These are phyloP conservation scores for Colletotrichum graminicola DNA, from an alignment of 2,329 filamentous ascomycete species.

Conservation along the genomic window DNA sequence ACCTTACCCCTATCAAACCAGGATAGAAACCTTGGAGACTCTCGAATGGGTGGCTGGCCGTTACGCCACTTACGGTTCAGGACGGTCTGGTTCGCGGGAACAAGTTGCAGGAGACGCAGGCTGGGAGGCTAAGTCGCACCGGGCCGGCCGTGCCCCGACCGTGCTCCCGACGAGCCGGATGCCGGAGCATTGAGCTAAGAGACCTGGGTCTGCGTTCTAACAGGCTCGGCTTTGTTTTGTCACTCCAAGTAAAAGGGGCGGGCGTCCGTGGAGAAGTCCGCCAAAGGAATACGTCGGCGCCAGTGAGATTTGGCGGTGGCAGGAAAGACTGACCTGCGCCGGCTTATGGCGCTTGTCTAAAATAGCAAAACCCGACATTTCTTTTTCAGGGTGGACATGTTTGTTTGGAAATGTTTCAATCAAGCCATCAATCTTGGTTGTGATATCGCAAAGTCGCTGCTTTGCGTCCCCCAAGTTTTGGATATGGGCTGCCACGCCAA, in stretches of 20 bases:
- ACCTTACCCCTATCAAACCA: not conserved
- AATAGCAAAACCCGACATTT: not conserved
- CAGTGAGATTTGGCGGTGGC: not conserved
- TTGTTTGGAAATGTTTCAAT: constrained; percentile 10
- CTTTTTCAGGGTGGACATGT: not conserved
- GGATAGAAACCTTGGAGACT: constrained; percentile 1
- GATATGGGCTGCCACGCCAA: not conserved
- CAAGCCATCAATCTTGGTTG: not conserved
- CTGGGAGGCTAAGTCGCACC: constrained; percentile 36
- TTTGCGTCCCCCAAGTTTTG: constrained; percentile 13
- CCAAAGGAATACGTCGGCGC: not conserved
- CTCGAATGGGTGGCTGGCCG: constrained; percentile 6
- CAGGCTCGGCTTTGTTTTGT: constrained; percentile 6
- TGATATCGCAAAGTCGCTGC: not conserved
- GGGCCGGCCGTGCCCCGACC: constrained; percentile 41
- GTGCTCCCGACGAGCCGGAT: constrained; percentile 40
- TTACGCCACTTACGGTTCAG: constrained; percentile 34
- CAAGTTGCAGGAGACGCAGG: constrained; percentile 38
- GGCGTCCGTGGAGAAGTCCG: constrained; percentile 41
- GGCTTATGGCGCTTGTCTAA: not conserved
- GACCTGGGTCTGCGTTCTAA: constrained; percentile 20
- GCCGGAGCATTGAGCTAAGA: constrained; percentile 27
- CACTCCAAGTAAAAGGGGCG: constrained; percentile 5
- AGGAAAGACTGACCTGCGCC: not conserved
- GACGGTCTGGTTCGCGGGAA: constrained; percentile 9